Percentiles rank a stretch among this genome's conserved stretches.
These are phyloP conservation scores for Silene vulgaris DNA, from an alignment of 179 eudicot species.

Conservation along the genomic window DNA sequence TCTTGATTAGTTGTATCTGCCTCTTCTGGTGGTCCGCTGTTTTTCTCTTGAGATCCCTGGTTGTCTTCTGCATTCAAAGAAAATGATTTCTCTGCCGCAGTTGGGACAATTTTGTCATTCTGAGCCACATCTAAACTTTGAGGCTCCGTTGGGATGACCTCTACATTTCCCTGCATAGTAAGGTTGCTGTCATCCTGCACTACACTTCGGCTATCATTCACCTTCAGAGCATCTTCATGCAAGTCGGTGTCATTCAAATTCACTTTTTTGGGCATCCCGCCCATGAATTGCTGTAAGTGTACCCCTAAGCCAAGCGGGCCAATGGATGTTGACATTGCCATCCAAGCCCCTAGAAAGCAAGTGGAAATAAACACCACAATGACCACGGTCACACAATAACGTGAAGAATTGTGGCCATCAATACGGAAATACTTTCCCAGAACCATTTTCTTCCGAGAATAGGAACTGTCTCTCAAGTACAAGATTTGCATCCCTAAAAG, in stretches of 20 bases:
- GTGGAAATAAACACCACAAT: slow-evolving; percentile 33
- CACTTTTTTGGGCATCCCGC: slow-evolving; percentile 22
- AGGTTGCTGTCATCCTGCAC: slow-evolving; percentile 16
- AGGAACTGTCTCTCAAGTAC: slow-evolving; percentile 8
- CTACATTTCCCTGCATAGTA: slow-evolving; percentile 19
- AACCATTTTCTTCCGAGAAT: slow-evolving; percentile 29
- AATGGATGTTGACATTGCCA: slow-evolving; percentile 36
- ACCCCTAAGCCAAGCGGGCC: slow-evolving; percentile 26
- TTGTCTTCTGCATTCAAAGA: slow-evolving; percentile 10
- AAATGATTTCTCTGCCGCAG: not conserved
- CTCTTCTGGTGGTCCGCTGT: slow-evolving; percentile 10
- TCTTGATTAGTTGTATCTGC: slow-evolving; percentile 11
- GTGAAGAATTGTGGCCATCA: slow-evolving; percentile 35
- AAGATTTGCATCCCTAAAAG: slow-evolving; percentile 22
- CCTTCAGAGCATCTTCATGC: slow-evolving; percentile 14
- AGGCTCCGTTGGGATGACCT: slow-evolving; percentile 9
- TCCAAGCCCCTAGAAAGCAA: slow-evolving; percentile 44
- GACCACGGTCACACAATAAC: slow-evolving; percentile 25
- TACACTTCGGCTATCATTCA: slow-evolving; percentile 4
- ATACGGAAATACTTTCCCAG: slow-evolving; percentile 35
- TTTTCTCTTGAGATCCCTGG: slow-evolving; percentile 8
- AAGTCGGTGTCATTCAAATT: slow-evolving; percentile 9
- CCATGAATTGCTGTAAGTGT: slow-evolving; percentile 26
- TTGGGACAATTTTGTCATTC: slow-evolving; percentile 14
- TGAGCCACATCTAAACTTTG: slow-evolving; percentile 18